Evolutionary conservation across 345 rosid species (phyloP).

Genomic region (Microcos paniculata): DNA sequence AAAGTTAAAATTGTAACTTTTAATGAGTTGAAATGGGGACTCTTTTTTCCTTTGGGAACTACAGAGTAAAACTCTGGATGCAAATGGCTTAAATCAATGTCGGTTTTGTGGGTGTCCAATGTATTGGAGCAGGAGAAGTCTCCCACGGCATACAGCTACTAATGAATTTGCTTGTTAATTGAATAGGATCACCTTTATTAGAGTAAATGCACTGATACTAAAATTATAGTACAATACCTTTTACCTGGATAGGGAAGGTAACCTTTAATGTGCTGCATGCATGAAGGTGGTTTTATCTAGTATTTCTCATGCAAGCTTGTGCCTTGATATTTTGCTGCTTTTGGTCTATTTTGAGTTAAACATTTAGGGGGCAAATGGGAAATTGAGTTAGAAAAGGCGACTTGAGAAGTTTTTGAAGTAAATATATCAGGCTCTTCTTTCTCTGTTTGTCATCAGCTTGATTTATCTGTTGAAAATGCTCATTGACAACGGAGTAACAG

Average conservation of each 20-base stretch:
- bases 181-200: background rate
- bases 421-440: background rate
- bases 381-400: background rate
- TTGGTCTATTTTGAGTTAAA: background rate
- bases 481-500: background rate
- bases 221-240: background rate
- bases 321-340: background rate
- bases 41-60: background rate
- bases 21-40: background rate
- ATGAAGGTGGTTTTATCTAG: no score
- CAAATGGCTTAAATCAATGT: background rate
- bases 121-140: background rate
- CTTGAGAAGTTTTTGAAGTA: background rate
- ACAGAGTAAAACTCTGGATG: no score
- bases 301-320: background rate
- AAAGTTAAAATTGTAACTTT: background rate
- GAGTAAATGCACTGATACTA: background rate
- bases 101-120: background rate
- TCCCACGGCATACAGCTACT: no score
- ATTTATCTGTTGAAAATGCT: background rate
- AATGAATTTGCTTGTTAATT: background rate
- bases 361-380: background rate
- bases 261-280: background rate
- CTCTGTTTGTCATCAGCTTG: background rate
- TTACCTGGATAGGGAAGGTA: background rate